These are phyloP conservation scores for Boletus patriciae DNA, from an alignment of 768 basidiomycete genomes.

Conservation along the genomic window DNA sequence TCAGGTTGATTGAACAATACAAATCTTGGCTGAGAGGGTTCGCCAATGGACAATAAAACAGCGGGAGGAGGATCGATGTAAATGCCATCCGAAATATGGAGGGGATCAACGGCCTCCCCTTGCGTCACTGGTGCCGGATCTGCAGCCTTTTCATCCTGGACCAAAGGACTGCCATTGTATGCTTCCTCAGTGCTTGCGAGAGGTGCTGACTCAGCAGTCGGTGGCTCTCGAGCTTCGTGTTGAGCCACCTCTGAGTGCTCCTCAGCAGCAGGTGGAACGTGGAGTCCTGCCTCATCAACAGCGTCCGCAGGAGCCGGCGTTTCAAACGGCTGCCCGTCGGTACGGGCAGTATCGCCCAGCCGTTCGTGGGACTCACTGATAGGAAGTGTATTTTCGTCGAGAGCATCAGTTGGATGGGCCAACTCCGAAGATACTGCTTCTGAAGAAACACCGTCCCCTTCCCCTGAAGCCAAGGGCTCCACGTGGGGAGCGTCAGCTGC, in stretches of 20 bases:
- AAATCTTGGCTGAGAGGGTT: conserved; percentile 42
- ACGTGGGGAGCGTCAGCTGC: conserved; percentile 18
- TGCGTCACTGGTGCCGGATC: conserved; percentile 12
- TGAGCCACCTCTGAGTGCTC: conserved; percentile 14
- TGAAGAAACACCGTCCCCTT: conserved; percentile 6
- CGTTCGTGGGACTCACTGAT: conserved; percentile 24
- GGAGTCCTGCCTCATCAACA: conserved; percentile 3
- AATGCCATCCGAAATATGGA: conserved; percentile 63
- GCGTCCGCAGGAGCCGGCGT: conserved; percentile 2
- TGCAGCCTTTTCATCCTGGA: conserved; percentile 11
- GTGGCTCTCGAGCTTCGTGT: conserved; percentile 10
- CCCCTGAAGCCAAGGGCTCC: conserved; percentile 13
- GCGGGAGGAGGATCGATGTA: conserved; percentile 76
- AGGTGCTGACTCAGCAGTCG: conserved; percentile 9
- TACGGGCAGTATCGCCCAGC: conserved; percentile 4
- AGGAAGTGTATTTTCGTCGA: conserved; percentile 4
- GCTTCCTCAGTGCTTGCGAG: conserved; percentile 8
- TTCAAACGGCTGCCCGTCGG: conserved; percentile 8
- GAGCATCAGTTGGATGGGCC: conserved; percentile 7
- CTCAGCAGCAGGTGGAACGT: conserved; percentile 2
- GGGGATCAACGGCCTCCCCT: conserved; percentile 40
- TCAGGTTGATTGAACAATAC: conserved; percentile 59
- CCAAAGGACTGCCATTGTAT: background rate
- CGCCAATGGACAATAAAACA: conserved; percentile 50
- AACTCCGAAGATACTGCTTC: conserved; percentile 4